Conservation (phyloP, 2,329 filamentous ascomycete species). For the Phialophora chinensis region DNA sequence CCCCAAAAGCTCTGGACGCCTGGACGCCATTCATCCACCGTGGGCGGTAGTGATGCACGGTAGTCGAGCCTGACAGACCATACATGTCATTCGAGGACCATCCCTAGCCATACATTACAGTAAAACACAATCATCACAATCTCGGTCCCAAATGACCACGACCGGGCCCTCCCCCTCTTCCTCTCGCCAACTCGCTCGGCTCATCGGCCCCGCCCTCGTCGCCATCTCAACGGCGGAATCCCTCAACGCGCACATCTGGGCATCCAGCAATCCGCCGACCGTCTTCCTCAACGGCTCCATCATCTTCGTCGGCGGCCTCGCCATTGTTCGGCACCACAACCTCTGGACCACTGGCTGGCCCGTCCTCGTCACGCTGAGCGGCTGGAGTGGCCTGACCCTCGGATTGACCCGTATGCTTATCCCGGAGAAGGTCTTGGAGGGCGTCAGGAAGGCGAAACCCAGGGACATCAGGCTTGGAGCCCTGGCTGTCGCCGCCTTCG, state of each 20-base stretch:
- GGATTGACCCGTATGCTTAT: conserved; percentile 22
- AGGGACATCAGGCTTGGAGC: conserved; percentile 15
- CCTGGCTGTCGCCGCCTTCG: neutral
- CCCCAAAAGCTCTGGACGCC: neutral
- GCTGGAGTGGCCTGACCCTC: conserved; percentile 10
- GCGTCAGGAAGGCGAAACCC: conserved; percentile 6
- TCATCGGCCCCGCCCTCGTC: conserved; percentile 18
- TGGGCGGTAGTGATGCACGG: neutral
- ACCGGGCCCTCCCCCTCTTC: neutral
- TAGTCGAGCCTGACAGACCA: neutral
- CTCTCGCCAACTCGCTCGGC: conserved; percentile 17
- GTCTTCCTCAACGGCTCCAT: conserved; percentile 23
- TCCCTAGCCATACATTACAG: neutral
- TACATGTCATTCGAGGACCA: neutral
- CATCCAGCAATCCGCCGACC: conserved; percentile 13
- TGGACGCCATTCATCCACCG: neutral
- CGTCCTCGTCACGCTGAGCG: conserved; percentile 19
- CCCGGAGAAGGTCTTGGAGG: conserved; percentile 26
- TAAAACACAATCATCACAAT: neutral
- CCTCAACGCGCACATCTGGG: conserved; percentile 21
- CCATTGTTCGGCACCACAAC: conserved; percentile 18
- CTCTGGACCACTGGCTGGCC: conserved; percentile 14
- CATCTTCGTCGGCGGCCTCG: conserved; percentile 16
- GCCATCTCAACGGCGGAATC: conserved; percentile 11
- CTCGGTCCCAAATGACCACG: neutral